phyloP scores from a whole-genome alignment of 2,329 filamentous ascomycete genomes.

The Emmonsia crescens region DNA sequence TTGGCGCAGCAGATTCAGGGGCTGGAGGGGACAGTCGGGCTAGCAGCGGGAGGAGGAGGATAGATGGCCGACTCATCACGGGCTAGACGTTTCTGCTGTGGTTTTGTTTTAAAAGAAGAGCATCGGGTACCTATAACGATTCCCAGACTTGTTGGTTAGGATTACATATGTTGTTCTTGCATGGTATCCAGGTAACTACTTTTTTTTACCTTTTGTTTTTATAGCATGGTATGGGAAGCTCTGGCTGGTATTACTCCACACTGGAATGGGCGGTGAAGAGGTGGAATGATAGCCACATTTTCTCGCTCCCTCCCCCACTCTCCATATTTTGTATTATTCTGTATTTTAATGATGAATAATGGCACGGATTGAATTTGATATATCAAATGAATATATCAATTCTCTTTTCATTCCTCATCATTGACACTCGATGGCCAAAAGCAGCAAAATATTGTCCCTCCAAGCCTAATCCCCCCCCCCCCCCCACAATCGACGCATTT shows the following conservation, averaged over 20 bases:
- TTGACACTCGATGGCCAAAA: too few species aligned
- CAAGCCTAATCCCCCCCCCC: too few species aligned
- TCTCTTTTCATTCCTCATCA: too few species aligned
- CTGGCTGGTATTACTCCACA: too few species aligned
- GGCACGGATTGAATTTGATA: background rate
- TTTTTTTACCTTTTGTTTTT: background rate
- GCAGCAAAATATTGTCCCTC: too few species aligned
- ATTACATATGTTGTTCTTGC: background rate
- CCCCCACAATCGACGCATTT: background rate
- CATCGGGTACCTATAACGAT: background rate
- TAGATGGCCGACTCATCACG: background rate
- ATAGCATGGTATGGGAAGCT: too few species aligned
- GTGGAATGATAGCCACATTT: background rate
- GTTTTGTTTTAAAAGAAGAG: background rate
- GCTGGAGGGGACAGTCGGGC: background rate
- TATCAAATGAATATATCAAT: too few species aligned
- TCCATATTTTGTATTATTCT: background rate
- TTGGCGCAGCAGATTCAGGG: slow-evolving; percentile 49
- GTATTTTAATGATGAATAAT: background rate
- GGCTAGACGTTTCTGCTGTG: background rate
- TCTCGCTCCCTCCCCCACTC: background rate
- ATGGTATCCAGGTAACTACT: background rate
- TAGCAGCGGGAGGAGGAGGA: background rate
- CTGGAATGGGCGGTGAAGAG: too few species aligned
- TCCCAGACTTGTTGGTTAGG: background rate